Base-by-base conservation (phyloP, 2,329 filamentous ascomycete species). In the Trichoderma arundinaceum region DNA sequence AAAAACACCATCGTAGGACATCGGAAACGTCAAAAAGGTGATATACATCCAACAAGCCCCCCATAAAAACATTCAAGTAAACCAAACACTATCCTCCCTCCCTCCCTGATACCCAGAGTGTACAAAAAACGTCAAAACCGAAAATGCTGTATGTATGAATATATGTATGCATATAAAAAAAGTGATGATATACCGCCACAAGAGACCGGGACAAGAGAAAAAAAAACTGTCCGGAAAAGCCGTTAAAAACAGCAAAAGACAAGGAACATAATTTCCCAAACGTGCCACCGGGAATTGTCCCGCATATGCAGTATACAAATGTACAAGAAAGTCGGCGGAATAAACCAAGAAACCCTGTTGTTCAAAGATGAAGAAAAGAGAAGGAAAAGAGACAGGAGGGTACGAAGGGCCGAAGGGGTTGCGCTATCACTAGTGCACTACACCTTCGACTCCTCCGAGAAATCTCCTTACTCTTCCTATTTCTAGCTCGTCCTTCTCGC, bases 391-490 rank as follows among this genome's bases (percentile, higher is more conserved):
- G 17, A 44, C n/a, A 22, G 32, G 7, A 7, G 12, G 32, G 6
- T 10, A 41, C 10, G 8, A 52, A 17, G 19, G 19, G 44, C 3
- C 8, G 32, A 35, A 10, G 17, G 10, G 46, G 48, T 38, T 19
- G 41, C n/a, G 43, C 49, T 66, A 68, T 68, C 53, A 73, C 74
- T 75, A 82, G 69, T 79, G 77, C 67, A 80, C 79, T 49, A 84
- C 85, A 2, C 86, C 88, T 72, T 94, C 92, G 2, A 96, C 91
- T 64, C 91, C 90, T 35, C 90, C 86, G 65, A 96, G 80, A 74
- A 96, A 96, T 60, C 93, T 87, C 71, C 90, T 83, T 12, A 96
- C 90, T 8, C 92, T 81, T 0, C 86, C 87, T 8, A 94, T 87
- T 74, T 96, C 92, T 1, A 92, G 81, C 71, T 92, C 90, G 7